Percentiles rank a stretch among this genome's conserved stretches.
These are phyloP conservation scores for Zygotorulaspora florentina DNA, from an alignment of 805 yeast species.

Conservation along the genomic window DNA sequence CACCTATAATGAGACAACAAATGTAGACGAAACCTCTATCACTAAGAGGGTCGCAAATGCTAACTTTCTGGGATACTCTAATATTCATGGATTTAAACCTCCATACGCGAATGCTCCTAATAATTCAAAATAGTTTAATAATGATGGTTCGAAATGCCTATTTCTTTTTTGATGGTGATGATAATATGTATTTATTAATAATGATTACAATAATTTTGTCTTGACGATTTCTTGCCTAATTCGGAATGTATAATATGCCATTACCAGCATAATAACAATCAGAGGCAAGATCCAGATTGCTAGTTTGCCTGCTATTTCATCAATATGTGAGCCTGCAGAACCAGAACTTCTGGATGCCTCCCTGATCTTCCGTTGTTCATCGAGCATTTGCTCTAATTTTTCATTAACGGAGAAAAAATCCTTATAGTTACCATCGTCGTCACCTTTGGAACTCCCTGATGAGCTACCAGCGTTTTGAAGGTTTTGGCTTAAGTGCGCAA, in stretches of 20 bases:
- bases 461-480: constrained; percentile 1
- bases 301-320: constrained; percentile 30
- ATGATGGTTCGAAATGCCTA: neutral
- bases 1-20: constrained; percentile 38
- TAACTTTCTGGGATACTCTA: constrained; percentile 44
- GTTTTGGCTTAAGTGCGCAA: constrained; percentile 17
- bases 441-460: constrained; percentile 7
- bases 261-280: constrained; percentile 26
- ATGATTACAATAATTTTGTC: constrained; percentile 29
- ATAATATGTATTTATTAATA: neutral
- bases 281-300: constrained; percentile 32
- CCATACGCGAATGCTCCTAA: constrained; percentile 33
- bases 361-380: constrained; percentile 32
- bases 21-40: constrained; percentile 41
- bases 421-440: constrained; percentile 16
- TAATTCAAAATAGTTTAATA: neutral
- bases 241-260: constrained; percentile 35
- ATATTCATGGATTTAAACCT: constrained; percentile 43
- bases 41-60: constrained; percentile 47
- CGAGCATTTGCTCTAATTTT: constrained; percentile 29
- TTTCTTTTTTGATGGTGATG: neutral
- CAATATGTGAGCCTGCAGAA: constrained; percentile 28
- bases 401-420: constrained; percentile 30
- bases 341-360: constrained; percentile 20
- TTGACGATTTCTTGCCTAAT: constrained; percentile 36